Evolutionary conservation across 768 basidiomycete genomes (phyloP), one percentile per base, ranked within the genome.

Genomic region (Austroboletus festivus): DNA sequence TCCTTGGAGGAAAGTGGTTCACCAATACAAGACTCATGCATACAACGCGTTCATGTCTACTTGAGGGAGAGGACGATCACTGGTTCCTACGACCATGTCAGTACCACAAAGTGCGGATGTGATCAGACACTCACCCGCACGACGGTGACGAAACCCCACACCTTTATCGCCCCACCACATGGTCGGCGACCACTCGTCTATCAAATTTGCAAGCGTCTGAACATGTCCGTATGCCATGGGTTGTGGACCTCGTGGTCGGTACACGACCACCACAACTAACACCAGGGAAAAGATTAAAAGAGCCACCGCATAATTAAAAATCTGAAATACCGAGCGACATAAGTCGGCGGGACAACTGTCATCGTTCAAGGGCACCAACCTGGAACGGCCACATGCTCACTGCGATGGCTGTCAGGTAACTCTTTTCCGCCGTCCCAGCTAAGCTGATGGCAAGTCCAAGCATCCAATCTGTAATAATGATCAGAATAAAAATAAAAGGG

Each of bases 181-280:
- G 7, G 49, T 62, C 1, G 57, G 48, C n/a, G 64, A 63, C 69
- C 69, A 65, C n/a, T 71, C 66, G 46, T 71, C 69, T 30, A 68
- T 55, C 47, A 69, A 47, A 40, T 69, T 67, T 3, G 61, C 65
- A 15, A 71, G 57, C 15, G 64, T 71, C 39, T 68, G 63, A 1
- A 70, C 42, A 19, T 69, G 67, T 3, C 68, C 66, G 22, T 69
- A 71, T n/a, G 62, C 53, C 4, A 59, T 63, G 0, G 61, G 68
- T 31, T 69, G 68, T 0, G 57, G 53, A 3, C 65, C 65, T 16
- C 35, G 49, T 8, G 56, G 65, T 23, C 23, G 54, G 26, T 31
- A 23, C 21, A 57, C 26, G 3, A 52, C 57, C 22, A 57, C 21
- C 15, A 34, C 30, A 0, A 48, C 53, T 20, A 68, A 38, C 11